Percentiles rank a stretch among this genome's conserved stretches.
phyloP scores from a whole-genome alignment of 2,329 filamentous ascomycete species.

The Pseudogymnoascus sp. region DNA sequence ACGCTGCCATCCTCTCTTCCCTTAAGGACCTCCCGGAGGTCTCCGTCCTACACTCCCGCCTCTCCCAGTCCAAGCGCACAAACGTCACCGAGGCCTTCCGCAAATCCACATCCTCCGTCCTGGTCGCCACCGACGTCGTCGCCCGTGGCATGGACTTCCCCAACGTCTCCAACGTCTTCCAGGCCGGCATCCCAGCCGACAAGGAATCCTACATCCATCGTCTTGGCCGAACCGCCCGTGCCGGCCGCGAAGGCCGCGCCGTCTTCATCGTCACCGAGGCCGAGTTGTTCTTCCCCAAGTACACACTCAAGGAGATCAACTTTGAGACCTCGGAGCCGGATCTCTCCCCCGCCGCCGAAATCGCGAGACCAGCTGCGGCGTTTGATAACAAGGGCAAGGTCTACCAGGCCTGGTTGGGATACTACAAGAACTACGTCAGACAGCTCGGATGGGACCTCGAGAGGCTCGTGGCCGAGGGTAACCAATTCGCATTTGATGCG shows the following conservation, averaged over 20 bases:
- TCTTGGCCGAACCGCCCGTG: constrained; percentile 68
- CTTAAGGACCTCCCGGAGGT: constrained; percentile 25
- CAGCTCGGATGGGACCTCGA: constrained; percentile 27
- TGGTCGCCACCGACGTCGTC: constrained; percentile 73
- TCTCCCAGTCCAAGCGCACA: constrained; percentile 64
- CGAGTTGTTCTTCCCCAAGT: constrained; percentile 45
- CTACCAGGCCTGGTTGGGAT: constrained; percentile 51
- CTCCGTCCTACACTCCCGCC: constrained; percentile 63
- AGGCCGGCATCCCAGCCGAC: constrained; percentile 56
- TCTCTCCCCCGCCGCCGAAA: constrained; percentile 34
- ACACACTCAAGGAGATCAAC: constrained; percentile 44
- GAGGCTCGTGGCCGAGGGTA: constrained; percentile 42
- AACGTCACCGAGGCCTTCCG: constrained; percentile 66
- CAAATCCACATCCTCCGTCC: constrained; percentile 48
- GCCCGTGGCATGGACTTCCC: constrained; percentile 80
- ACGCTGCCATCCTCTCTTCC: constrained; percentile 44
- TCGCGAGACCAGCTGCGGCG: constrained; percentile 32
- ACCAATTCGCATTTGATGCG: constrained; percentile 40
- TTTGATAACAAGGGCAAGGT: constrained; percentile 41
- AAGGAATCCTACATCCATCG: constrained; percentile 71
- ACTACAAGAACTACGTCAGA: constrained; percentile 44
- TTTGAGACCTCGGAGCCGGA: constrained; percentile 41
- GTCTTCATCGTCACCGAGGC: constrained; percentile 55
- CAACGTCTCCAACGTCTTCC: constrained; percentile 70
- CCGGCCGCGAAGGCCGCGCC: constrained; percentile 63